Conservation (phyloP, 495 filamentous ascomycete genomes). For the Delitschia confertaspora region DNA sequence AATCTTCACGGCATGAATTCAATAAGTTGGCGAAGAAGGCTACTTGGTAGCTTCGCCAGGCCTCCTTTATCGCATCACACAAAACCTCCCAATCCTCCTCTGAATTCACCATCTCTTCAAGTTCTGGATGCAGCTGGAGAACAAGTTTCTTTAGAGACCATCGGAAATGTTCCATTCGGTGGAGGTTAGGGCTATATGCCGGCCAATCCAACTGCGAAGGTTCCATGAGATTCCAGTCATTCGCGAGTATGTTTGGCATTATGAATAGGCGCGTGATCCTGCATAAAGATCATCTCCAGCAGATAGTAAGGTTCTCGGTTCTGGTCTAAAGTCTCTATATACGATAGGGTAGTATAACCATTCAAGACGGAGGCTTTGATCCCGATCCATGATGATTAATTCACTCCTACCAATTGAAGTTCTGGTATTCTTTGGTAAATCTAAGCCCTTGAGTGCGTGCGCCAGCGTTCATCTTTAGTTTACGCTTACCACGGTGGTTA, state of each 20-base stretch:
- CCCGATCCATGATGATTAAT: constrained; percentile 9
- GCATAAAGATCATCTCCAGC: constrained; percentile 7
- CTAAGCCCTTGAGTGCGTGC: neutral
- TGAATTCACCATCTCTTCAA: constrained; percentile 3
- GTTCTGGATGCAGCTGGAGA: constrained; percentile 9
- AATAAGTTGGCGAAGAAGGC: constrained; percentile 1
- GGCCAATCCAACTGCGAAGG: constrained; percentile 13
- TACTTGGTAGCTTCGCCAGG: constrained; percentile 4
- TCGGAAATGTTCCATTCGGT: constrained; percentile 14
- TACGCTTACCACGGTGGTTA: constrained; percentile 5
- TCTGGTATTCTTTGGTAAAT: neutral
- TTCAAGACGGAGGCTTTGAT: neutral
- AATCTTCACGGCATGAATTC: constrained; percentile 5
- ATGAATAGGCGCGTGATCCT: constrained; percentile 19
- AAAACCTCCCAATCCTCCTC: constrained; percentile 1
- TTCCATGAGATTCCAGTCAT: constrained; percentile 3
- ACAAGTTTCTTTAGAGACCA: constrained; percentile 6
- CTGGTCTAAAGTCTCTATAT: neutral
- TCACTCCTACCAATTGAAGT: constrained; percentile 2
- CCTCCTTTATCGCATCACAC: constrained; percentile 3
- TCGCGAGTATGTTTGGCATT: neutral
- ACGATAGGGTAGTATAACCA: too few species aligned
- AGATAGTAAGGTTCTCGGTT: neutral
- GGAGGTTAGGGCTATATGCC: constrained; percentile 13
- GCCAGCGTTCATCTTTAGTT: constrained; percentile 1